These are phyloP conservation scores for Lactarius hengduanensis DNA, from an alignment of 768 basidiomycete genomes.

Conservation along the genomic window DNA sequence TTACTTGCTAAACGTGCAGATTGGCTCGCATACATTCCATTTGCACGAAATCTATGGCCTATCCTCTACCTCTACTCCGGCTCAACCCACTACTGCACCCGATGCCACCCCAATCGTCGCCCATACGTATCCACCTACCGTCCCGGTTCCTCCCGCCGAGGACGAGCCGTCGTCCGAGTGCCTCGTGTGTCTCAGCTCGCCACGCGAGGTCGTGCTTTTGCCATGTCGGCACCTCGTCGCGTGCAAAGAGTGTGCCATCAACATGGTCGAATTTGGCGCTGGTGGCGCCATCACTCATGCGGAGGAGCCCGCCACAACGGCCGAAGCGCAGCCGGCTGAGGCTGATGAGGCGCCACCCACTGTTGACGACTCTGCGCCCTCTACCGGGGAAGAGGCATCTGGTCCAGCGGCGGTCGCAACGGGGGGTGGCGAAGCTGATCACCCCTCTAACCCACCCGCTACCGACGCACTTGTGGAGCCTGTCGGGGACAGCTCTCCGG, in stretches of 20 bases:
- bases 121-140: conserved; percentile 49
- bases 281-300: conserved; percentile 79
- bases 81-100: conserved; percentile 35
- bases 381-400: conserved; percentile 24
- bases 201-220: conserved; percentile 88
- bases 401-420: background rate
- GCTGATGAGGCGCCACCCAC: conserved; percentile 30
- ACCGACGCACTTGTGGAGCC: conserved; percentile 20
- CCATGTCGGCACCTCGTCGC: conserved; percentile 94
- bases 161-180: conserved; percentile 85
- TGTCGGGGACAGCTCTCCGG: conserved; percentile 23
- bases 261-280: conserved; percentile 97
- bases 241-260: conserved; percentile 91
- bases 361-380: conserved; percentile 26
- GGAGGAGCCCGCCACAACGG: conserved; percentile 38
- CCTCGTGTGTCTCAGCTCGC: conserved; percentile 83
- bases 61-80: conserved; percentile 49
- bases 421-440: background rate
- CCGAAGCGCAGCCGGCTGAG: conserved; percentile 36
- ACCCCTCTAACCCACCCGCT: background rate
- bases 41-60: conserved; percentile 95
- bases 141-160: conserved; percentile 42
- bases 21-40: conserved; percentile 92
- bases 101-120: conserved; percentile 42
- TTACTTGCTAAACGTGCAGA: conserved; percentile 43